phyloP scores from a whole-genome alignment of 768 basidiomycete genomes.

The Trametes elegans region DNA sequence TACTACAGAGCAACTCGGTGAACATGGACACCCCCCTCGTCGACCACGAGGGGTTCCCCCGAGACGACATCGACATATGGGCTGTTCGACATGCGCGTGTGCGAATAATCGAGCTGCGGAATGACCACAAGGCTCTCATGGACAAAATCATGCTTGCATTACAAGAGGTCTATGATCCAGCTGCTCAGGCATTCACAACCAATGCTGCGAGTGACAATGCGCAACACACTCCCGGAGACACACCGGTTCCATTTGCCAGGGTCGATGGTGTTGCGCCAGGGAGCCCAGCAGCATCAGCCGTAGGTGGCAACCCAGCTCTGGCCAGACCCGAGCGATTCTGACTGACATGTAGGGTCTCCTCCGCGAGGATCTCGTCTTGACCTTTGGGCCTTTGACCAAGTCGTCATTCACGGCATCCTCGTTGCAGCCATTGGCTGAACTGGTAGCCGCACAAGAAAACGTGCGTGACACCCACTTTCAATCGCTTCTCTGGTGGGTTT shows the following conservation, averaged over 20 bases:
- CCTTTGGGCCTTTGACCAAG: conserved; percentile 65
- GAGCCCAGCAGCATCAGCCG: conserved; percentile 83
- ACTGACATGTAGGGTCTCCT: conserved; percentile 52
- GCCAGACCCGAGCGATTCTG: not conserved
- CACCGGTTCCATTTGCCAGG: conserved; percentile 64
- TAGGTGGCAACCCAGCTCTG: conserved; percentile 39
- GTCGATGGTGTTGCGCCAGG: conserved; percentile 78
- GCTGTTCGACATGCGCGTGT: conserved; percentile 74
- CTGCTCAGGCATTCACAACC: conserved; percentile 24
- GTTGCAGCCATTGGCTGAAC: conserved; percentile 64
- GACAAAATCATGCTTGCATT: conserved; percentile 66
- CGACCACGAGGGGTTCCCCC: conserved; percentile 86
- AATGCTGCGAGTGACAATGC: conserved; percentile 1
- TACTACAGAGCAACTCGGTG: conserved; percentile 61
- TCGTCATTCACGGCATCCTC: conserved; percentile 51
- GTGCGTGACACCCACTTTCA: conserved; percentile 42
- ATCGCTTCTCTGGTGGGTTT: not conserved
- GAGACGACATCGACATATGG: conserved; percentile 82
- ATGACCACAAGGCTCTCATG: conserved; percentile 69
- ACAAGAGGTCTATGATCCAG: conserved; percentile 63
- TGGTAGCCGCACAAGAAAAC: conserved; percentile 79
- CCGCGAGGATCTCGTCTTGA: conserved; percentile 67
- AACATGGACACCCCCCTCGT: conserved; percentile 75
- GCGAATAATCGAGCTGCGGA: conserved; percentile 76
- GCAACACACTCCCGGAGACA: conserved; percentile 3